Percentiles rank a stretch among this genome's conserved stretches.
These are phyloP conservation scores for Colletotrichum tropicicola DNA, from an alignment of 2,329 filamentous ascomycete species.

Conservation along the genomic window DNA sequence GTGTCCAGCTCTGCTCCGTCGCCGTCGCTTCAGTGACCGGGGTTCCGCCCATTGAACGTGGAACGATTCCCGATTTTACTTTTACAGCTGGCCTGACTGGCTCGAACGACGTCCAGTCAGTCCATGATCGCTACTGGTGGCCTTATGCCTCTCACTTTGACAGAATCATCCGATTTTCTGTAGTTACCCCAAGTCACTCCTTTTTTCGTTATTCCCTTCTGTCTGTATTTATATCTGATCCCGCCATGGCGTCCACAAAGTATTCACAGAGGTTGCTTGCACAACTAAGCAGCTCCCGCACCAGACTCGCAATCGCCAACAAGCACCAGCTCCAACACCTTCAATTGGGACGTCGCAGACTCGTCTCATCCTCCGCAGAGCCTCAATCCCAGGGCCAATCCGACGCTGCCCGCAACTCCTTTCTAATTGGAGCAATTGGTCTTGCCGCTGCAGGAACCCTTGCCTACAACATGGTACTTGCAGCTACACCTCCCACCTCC, in stretches of 20 bases:
- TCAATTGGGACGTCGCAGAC: conserved; percentile 27
- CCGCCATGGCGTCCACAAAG: conserved; percentile 19
- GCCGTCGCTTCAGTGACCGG: conserved; percentile 13
- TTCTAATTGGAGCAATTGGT: conserved; percentile 47
- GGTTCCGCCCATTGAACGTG: conserved; percentile 24
- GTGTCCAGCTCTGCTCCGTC: background rate
- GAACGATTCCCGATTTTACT: conserved; percentile 30
- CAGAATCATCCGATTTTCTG: conserved; percentile 26
- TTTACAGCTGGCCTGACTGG: conserved; percentile 31
- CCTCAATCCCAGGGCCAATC: conserved; percentile 24
- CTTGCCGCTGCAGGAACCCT: conserved; percentile 61
- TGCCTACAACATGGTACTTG: conserved; percentile 66
- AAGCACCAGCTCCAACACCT: conserved; percentile 8
- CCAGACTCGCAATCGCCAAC: conserved; percentile 14
- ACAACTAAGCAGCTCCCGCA: conserved; percentile 20
- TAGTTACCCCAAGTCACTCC: conserved; percentile 14
- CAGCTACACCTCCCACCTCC: background rate
- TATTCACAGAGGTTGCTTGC: conserved; percentile 23
- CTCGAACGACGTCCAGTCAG: conserved; percentile 28
- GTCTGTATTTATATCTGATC: conserved; percentile 10
- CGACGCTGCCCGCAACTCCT: conserved; percentile 13
- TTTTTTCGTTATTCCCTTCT: background rate
- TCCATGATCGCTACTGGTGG: conserved; percentile 26
- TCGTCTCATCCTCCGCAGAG: conserved; percentile 27
- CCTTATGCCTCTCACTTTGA: conserved; percentile 20